Evolutionary conservation across 331 rosid species (phyloP).

Genomic region (Rosa hybrid): DNA sequence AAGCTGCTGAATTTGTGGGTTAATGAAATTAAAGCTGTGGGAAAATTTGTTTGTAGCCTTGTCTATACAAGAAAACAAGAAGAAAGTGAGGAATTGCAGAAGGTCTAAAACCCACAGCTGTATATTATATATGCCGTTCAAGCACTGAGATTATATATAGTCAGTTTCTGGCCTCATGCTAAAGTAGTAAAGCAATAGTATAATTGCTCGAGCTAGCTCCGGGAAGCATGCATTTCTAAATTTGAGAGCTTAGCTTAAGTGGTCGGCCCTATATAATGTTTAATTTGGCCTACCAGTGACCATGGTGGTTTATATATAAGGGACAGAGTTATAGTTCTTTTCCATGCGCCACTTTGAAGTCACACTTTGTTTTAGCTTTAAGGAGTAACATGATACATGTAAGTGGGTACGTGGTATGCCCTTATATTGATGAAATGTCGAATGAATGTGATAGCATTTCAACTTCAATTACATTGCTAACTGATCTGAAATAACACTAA

Average conservation of each 20-base stretch:
- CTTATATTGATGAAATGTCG: neutral
- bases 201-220: neutral
- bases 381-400: neutral
- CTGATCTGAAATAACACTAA: neutral
- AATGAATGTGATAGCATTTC: neutral
- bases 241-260: slow-evolving; percentile 10
- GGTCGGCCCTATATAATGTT: neutral
- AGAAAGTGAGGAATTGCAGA: neutral
- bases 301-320: slow-evolving; percentile 6
- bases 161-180: slow-evolving; percentile 1
- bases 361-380: neutral
- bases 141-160: neutral
- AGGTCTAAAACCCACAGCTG: neutral
- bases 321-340: slow-evolving; percentile 14
- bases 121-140: neutral
- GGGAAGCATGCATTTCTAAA: slow-evolving; percentile 2
- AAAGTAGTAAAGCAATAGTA: slow-evolving; percentile 1
- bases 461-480: neutral
- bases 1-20: neutral
- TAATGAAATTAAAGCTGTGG: neutral
- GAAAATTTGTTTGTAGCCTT: neutral
- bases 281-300: slow-evolving; percentile 15
- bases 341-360: slow-evolving; percentile 10
- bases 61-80: slow-evolving; percentile 1
- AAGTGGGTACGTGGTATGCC: neutral